Conservation (phyloP, 2,329 filamentous ascomycete genomes). For the Ilyonectria sp. region DNA sequence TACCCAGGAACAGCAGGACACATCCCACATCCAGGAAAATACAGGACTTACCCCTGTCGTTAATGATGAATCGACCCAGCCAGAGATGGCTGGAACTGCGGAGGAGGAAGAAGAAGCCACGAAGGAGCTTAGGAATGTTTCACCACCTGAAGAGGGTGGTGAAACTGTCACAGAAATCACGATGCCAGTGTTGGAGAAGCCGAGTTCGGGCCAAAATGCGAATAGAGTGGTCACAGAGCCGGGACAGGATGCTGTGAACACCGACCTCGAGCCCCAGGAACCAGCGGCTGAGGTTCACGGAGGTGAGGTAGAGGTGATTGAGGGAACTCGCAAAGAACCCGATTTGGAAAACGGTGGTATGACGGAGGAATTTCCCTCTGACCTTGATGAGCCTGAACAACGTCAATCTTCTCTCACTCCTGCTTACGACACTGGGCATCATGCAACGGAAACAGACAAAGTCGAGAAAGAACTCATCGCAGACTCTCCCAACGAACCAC, state of each 20-base stretch:
- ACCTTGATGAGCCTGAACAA: not conserved
- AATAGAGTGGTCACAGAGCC: conserved; percentile 21
- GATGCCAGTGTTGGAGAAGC: conserved; percentile 39
- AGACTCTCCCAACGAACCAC: not conserved
- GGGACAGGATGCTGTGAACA: conserved; percentile 18
- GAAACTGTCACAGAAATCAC: conserved; percentile 39
- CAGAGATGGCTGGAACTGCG: conserved; percentile 28
- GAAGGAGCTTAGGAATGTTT: conserved; percentile 7
- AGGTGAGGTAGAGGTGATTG: conserved; percentile 2
- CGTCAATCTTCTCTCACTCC: not conserved
- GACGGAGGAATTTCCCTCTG: conserved; percentile 5
- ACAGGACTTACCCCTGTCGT: conserved; percentile 43
- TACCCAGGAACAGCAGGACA: conserved; percentile 43
- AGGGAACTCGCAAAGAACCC: conserved; percentile 15
- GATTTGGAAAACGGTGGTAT: conserved; percentile 1
- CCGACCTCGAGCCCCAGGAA: conserved; percentile 23
- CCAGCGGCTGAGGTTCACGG: conserved; percentile 28
- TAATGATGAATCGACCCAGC: conserved; percentile 32
- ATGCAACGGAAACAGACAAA: not conserved
- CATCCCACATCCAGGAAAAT: conserved; percentile 38
- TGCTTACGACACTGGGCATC: not conserved
- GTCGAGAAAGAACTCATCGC: not conserved
- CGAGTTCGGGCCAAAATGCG: conserved; percentile 27
- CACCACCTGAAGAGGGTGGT: conserved; percentile 26
- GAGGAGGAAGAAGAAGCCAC: conserved; percentile 19